Evolutionary conservation across 345 rosid species (phyloP).

Genomic region (Ailanthus altissimus): DNA sequence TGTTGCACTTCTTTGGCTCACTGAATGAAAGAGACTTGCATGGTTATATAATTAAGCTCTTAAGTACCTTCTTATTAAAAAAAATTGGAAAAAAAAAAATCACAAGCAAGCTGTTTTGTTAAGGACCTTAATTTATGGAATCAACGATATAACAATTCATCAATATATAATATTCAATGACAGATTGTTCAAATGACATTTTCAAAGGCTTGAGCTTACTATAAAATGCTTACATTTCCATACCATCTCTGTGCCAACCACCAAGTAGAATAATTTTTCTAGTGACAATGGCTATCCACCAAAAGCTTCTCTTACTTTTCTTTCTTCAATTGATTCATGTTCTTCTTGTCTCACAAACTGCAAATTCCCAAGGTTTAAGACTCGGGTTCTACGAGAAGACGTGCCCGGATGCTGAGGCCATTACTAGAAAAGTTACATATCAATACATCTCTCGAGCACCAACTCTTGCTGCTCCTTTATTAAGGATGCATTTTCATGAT

Average conservation of each 20-base stretch:
- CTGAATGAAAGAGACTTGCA: background rate
- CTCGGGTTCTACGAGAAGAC: constrained; percentile 36
- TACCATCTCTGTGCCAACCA: background rate
- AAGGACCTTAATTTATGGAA: constrained; percentile 10
- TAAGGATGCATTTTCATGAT: constrained; percentile 60
- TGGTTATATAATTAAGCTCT: no score
- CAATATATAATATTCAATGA: constrained; percentile 14
- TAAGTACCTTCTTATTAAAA: no score
- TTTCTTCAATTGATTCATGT: constrained; percentile 31
- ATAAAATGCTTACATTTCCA: constrained; percentile 26
- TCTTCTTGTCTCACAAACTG: constrained; percentile 23
- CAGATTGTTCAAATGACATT: constrained; percentile 21
- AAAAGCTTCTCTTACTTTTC: constrained; percentile 37
- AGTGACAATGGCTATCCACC: constrained; percentile 39
- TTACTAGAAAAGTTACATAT: constrained; percentile 27
- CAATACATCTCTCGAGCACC: constrained; percentile 37
- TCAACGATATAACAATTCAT: background rate
- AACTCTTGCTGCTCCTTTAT: constrained; percentile 47
- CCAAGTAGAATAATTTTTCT: background rate
- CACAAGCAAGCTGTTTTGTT: constrained; percentile 20
- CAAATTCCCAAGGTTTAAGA: constrained; percentile 25
- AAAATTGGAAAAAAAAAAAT: no score
- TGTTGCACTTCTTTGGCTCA: background rate
- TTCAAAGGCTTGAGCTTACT: constrained; percentile 31
- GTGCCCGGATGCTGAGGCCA: constrained; percentile 45